phyloP scores from a whole-genome alignment of 345 rosid species.

The Jatropha curcas region DNA sequence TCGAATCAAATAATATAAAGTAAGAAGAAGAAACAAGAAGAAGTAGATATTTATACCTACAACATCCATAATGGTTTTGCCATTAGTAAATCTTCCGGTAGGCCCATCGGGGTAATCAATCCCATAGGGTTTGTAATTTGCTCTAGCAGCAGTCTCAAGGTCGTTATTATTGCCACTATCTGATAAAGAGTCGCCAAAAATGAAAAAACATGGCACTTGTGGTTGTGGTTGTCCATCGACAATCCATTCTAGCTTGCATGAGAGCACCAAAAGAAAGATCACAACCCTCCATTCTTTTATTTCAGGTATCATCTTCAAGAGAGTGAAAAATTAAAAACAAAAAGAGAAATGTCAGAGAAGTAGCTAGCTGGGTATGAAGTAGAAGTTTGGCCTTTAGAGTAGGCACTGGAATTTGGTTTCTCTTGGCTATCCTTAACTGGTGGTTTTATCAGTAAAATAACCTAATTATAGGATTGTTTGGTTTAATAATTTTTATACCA shows the following conservation, averaged over 20 bases:
- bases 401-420: not conserved
- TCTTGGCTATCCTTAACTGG: too few relatives aligned
- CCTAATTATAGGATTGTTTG: too few relatives aligned
- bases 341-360: too few relatives aligned
- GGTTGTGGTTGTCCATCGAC: not conserved
- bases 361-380: too few relatives aligned
- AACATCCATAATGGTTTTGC: not conserved
- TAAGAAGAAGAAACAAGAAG: not conserved
- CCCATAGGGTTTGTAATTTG: constrained; percentile 21
- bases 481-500: too few relatives aligned
- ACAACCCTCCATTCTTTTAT: not conserved
- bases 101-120: constrained; percentile 15
- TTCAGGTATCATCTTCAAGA: not conserved
- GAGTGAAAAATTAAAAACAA: not conserved
- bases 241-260: not conserved
- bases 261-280: not conserved
- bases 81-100: constrained; percentile 23
- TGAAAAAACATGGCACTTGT: constrained; percentile 20
- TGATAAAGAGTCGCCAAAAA: constrained; percentile 20
- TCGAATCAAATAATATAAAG: not conserved
- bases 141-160: not conserved
- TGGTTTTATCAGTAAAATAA: too few relatives aligned
- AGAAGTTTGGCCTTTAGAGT: too few relatives aligned
- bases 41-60: not conserved
- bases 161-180: constrained; percentile 23